Conservation (phyloP, 441 rosid genomes). For the Populus hybrid region DNA sequence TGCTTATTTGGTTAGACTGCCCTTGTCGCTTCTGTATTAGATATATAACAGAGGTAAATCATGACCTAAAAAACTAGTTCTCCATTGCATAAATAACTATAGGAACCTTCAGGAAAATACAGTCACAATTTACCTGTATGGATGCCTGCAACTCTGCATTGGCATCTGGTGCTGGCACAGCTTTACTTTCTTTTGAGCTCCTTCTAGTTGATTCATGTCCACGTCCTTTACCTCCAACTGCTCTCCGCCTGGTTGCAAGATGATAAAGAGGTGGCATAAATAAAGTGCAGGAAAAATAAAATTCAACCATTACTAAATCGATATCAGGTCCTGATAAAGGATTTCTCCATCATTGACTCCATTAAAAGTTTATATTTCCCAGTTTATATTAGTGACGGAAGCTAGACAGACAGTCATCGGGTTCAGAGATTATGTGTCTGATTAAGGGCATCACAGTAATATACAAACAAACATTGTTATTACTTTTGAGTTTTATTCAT, state of each 20-base stretch:
- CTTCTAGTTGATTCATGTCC: slow-evolving; percentile 38
- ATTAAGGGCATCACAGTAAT: background rate
- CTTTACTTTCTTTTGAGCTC: slow-evolving; percentile 43
- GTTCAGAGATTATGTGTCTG: background rate
- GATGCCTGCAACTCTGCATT: slow-evolving; percentile 64
- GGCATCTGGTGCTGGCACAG: slow-evolving; percentile 59
- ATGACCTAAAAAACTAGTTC: background rate
- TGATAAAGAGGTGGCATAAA: slow-evolving; percentile 4
- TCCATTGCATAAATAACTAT: background rate
- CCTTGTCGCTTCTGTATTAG: slow-evolving; percentile 45
- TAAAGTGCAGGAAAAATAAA: background rate
- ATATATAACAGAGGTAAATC: background rate
- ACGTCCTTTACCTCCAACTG: slow-evolving; percentile 35
- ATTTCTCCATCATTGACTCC: background rate
- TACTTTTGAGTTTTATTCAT: background rate
- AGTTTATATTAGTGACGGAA: background rate
- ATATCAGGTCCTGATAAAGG: background rate
- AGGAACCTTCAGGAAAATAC: background rate
- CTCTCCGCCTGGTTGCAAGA: slow-evolving; percentile 47
- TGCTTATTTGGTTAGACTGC: slow-evolving; percentile 41
- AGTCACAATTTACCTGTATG: slow-evolving; percentile 41
- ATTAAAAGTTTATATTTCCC: background rate
- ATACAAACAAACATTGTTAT: background rate
- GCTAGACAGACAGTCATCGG: background rate
- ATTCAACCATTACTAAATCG: background rate